These are phyloP conservation scores for Chalciporus sp. DNA, from an alignment of 1,284 basidiomycete species.

Conservation along the genomic window DNA sequence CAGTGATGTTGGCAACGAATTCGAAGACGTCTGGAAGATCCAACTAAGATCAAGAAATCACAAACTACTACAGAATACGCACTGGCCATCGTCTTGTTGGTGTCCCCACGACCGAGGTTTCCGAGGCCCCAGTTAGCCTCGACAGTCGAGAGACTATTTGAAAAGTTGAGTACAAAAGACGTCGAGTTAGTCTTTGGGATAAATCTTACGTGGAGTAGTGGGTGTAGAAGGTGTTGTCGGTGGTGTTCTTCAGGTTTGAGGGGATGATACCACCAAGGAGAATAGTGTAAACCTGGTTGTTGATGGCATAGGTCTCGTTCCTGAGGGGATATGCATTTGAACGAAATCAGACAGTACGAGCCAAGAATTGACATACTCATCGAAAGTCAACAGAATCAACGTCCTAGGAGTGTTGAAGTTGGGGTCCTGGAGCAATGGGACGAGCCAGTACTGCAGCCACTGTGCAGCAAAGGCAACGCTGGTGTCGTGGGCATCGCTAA, in stretches of 20 bases:
- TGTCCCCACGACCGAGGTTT: slow-evolving; percentile 59
- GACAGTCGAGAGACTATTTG: slow-evolving; percentile 50
- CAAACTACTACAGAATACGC: slow-evolving; percentile 3
- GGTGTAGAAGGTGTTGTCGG: slow-evolving; percentile 59
- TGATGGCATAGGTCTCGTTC: slow-evolving; percentile 47
- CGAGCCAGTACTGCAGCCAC: slow-evolving; percentile 56
- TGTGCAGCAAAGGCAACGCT: slow-evolving; percentile 48
- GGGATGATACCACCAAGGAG: slow-evolving; percentile 59
- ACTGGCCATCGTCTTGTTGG: slow-evolving; percentile 41
- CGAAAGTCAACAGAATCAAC: slow-evolving; percentile 57
- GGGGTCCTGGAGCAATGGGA: slow-evolving; percentile 49
- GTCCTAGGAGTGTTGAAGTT: slow-evolving; percentile 54
- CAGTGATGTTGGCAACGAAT: slow-evolving; percentile 43
- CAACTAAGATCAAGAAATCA: background rate
- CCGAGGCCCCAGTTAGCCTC: slow-evolving; percentile 67
- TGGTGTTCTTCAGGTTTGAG: slow-evolving; percentile 42
- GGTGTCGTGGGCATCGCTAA: slow-evolving; percentile 51
- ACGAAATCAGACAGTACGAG: background rate
- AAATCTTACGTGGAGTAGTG: slow-evolving; percentile 54
- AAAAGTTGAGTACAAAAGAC: background rate
- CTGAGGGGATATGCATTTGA: slow-evolving; percentile 32
- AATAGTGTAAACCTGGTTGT: slow-evolving; percentile 51
- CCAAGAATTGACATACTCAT: slow-evolving; percentile 28
- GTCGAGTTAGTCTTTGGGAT: background rate
- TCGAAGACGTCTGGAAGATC: slow-evolving; percentile 44